Evolutionary conservation across 306 rosid genomes (phyloP).

Genomic region (Prunus campanulata): DNA sequence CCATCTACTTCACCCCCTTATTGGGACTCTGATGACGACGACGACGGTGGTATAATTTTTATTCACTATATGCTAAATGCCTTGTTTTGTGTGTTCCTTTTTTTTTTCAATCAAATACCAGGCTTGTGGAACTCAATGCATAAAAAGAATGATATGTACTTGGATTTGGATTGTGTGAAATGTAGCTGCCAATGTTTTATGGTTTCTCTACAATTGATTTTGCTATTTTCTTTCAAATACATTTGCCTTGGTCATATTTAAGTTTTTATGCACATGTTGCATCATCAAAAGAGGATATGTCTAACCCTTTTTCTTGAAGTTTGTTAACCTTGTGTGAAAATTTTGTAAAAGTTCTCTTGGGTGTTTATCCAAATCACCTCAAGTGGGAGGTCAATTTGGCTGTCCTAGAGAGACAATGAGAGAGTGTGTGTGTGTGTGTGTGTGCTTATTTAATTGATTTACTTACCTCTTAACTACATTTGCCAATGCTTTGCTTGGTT

Average conservation of each 20-base stretch:
- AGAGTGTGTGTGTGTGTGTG: too few species aligned
- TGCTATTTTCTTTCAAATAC: background rate
- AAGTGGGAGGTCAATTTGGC: background rate
- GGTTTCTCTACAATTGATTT: background rate
- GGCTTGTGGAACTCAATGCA: background rate
- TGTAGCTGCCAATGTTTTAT: background rate
- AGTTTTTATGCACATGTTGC: background rate
- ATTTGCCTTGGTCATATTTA: background rate
- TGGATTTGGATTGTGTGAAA: background rate
- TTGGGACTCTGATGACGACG: conserved; percentile 94
- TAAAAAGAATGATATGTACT: background rate
- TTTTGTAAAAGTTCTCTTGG: background rate
- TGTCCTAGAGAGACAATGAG: background rate
- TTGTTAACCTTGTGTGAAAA: background rate
- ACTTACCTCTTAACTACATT: background rate
- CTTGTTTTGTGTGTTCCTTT: background rate
- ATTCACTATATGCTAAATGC: background rate
- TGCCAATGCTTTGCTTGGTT: background rate
- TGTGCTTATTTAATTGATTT: background rate
- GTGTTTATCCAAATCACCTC: background rate
- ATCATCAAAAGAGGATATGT: background rate
- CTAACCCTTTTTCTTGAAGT: background rate
- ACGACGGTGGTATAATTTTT: conserved; percentile 62
- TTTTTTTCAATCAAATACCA: background rate
- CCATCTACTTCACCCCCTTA: conserved; percentile 93